A percentile compares a stretch with the other conserved stretches of the same genome.
These are phyloP conservation scores for Calonectria pauciramosa DNA, from an alignment of 2,329 filamentous ascomycete species.

Conservation along the genomic window DNA sequence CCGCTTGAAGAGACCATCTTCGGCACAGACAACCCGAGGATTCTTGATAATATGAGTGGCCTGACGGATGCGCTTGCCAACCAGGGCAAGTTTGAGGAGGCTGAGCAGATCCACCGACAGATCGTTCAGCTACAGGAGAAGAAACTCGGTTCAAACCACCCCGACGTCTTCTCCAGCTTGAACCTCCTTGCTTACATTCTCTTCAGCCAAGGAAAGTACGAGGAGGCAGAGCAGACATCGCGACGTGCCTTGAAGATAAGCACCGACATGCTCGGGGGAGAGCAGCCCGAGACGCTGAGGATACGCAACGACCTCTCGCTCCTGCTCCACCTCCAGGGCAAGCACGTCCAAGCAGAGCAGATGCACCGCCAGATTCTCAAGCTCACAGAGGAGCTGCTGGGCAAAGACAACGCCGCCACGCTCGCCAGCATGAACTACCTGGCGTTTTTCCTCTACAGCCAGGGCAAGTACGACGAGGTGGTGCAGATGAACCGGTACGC, in stretches of 20 bases:
- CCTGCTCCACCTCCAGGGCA: neutral
- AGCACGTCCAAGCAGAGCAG: neutral
- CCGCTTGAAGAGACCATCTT: neutral
- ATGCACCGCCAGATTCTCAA: neutral
- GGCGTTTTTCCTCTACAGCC: neutral
- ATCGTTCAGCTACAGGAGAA: neutral
- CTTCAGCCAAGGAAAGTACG: neutral
- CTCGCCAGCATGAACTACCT: slow-evolving; percentile 1
- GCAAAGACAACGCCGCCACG: neutral
- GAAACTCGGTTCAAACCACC: neutral
- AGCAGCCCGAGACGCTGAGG: neutral
- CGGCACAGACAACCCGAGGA: neutral
- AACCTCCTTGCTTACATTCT: neutral
- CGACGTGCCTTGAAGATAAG: neutral
- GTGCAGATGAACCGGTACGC: slow-evolving; percentile 7
- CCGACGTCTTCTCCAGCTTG: neutral
- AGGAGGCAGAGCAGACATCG: neutral
- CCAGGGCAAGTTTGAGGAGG: slow-evolving; percentile 1
- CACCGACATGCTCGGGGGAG: neutral
- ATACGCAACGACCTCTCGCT: neutral
- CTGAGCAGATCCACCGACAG: neutral
- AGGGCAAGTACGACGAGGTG: neutral
- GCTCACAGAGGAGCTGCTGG: neutral
- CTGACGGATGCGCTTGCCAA: neutral
- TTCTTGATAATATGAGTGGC: neutral